Evolutionary conservation across 2,329 filamentous ascomycete species (phyloP).

Genomic region (Atkinsonella texensis): DNA sequence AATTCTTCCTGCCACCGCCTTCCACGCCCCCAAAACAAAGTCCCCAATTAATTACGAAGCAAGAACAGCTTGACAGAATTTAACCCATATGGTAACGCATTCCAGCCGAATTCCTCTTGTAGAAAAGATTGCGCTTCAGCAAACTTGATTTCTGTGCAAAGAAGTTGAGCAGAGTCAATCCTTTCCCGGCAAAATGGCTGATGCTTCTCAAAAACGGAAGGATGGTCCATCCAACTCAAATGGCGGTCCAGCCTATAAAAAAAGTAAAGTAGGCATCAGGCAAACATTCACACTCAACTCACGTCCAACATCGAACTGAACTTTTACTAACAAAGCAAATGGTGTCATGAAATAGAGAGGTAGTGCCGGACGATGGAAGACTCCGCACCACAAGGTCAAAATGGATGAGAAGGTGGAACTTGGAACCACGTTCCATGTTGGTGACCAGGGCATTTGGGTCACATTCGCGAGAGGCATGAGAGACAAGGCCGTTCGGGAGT

Average conservation of each 20-base stretch:
- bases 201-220: slow-evolving; percentile 24
- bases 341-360: slow-evolving; percentile 27
- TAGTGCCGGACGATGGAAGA: slow-evolving; percentile 47
- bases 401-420: slow-evolving; percentile 27
- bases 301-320: background rate
- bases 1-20: no score
- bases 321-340: background rate
- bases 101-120: no score
- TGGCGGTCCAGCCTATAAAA: slow-evolving; percentile 21
- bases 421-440: slow-evolving; percentile 45
- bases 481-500: slow-evolving; percentile 54
- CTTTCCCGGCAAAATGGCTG: slow-evolving; percentile 15
- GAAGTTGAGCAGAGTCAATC: no score
- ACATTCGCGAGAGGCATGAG: slow-evolving; percentile 65
- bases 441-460: slow-evolving; percentile 65
- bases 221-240: slow-evolving; percentile 15
- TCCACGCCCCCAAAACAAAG: no score
- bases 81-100: no score
- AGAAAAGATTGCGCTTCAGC: no score
- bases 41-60: no score
- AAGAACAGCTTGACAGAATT: no score
- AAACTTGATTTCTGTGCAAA: no score
- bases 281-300: background rate
- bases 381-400: slow-evolving; percentile 44
- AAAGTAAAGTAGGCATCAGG: slow-evolving; percentile 25